Base-by-base conservation (phyloP, 164 flowering plant genomes). In the Magnolia changhungtana region DNA sequence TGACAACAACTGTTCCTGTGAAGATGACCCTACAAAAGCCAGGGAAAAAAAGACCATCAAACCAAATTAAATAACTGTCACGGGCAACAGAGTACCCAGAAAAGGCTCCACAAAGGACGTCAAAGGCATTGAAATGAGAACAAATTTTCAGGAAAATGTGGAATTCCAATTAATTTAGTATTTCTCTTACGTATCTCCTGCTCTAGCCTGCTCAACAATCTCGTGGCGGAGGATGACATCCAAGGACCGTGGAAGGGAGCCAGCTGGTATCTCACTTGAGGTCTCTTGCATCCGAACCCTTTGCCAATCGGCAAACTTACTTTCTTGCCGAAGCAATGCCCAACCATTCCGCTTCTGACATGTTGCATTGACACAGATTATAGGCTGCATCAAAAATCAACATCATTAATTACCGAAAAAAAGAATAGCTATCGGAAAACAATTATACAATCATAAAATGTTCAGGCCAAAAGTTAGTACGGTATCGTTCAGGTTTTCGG, bases 251-350 rank as follows among this genome's bases (percentile, higher is more conserved):
- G 98, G 98, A 69, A 96, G 91, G 63, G 99, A 96, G 14, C 99
- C 99, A 1, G 99, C 90, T 0, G 98, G 98, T 78, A 96, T 94
- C 86, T 96, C 99, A 83, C 93, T 90, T 5, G 99, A 90, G 49
- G 93, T 90, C 82, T 96, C 99, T 85, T 96, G 99, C 99, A 94
- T 90, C 73, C 98, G 84, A 7, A 94, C 98, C 84, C 98, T 92
- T 84, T 96, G 99, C 99, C 99, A 96, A 78, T 96, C 99, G 2
- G 98, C 85, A 78, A 96, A 96, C 82, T 91, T 93, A 84, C 99
- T 96, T 66, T 96, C 98, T 84, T 94, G 98, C 61, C 96, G 80
- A 77, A 94, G 88, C 79, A 96, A 79, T 31, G 90, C 98, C 98
- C 98, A 96, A 18, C 64, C 88, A 55, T 75, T 73, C 76, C 93